These are phyloP conservation scores for Cucumis cinereus DNA, from an alignment of 306 rosid species.

Conservation along the genomic window DNA sequence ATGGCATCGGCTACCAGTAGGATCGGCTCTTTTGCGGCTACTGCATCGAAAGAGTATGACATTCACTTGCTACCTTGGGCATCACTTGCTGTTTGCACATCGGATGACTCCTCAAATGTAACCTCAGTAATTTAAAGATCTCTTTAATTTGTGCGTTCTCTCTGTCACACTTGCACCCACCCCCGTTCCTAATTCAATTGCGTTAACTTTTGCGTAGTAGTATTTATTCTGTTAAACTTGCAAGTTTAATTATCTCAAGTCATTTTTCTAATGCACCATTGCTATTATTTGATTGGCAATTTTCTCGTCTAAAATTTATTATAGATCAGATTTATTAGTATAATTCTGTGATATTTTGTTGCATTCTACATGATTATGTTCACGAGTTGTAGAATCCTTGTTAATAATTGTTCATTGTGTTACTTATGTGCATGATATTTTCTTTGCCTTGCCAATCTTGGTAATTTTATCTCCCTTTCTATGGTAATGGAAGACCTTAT, in stretches of 20 bases:
- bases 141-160: slow-evolving; percentile 13
- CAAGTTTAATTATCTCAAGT: background rate
- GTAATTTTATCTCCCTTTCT: background rate
- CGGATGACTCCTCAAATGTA: slow-evolving; percentile 54
- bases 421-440: slow-evolving; percentile 1
- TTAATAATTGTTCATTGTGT: background rate
- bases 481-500: slow-evolving; percentile 4
- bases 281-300: background rate
- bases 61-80: slow-evolving; percentile 98
- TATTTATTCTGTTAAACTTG: background rate
- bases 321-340: background rate
- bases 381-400: background rate
- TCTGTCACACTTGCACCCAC: background rate
- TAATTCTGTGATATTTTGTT: background rate
- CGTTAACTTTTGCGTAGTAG: background rate
- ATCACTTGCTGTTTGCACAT: slow-evolving; percentile 81
- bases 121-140: slow-evolving; percentile 21
- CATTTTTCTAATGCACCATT: background rate
- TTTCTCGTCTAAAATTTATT: background rate
- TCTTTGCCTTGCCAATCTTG: background rate
- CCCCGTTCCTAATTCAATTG: background rate
- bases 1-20: slow-evolving; percentile 78
- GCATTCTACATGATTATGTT: background rate
- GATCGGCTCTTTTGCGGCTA: slow-evolving; percentile 77
- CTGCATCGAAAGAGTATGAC: slow-evolving; percentile 87